phyloP scores from a whole-genome alignment of 1,284 basidiomycete genomes.

The Papiliotrema flavescens region DNA sequence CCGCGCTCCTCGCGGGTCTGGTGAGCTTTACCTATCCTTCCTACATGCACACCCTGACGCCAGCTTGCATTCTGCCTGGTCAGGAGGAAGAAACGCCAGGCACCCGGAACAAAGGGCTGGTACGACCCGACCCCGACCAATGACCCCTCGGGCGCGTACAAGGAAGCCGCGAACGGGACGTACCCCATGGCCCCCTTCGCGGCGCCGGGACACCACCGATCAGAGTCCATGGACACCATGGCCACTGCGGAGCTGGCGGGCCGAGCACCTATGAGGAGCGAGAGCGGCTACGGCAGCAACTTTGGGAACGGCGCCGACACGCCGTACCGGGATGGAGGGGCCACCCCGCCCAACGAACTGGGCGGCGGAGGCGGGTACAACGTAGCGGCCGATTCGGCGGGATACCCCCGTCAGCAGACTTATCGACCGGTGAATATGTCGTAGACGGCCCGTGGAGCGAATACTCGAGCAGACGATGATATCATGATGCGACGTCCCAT shows the following conservation, averaged over 20 bases:
- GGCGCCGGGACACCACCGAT: constrained; percentile 23
- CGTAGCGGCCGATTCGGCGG: not conserved
- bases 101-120: constrained; percentile 1
- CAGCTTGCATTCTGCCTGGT: constrained; percentile 12
- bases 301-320: not conserved
- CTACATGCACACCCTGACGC: not conserved
- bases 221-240: constrained; percentile 35
- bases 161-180: constrained; percentile 26
- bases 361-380: not conserved
- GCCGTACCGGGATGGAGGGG: not conserved
- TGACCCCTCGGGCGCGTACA: constrained; percentile 12
- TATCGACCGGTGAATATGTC: not conserved
- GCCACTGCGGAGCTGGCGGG: constrained; percentile 37
- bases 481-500: no score
- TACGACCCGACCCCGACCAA: not conserved
- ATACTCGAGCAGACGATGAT: no score
- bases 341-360: not conserved
- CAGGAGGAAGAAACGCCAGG: constrained; percentile 8
- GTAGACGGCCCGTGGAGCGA: no score
- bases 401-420: not conserved
- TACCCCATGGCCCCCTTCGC: constrained; percentile 27
- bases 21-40: constrained; percentile 9
- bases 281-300: constrained; percentile 6
- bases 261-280: constrained; percentile 17
- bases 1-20: constrained; percentile 30